These are phyloP conservation scores for Lavandula angustifolia DNA, from an alignment of 257 asterid genomes.

Conservation along the genomic window DNA sequence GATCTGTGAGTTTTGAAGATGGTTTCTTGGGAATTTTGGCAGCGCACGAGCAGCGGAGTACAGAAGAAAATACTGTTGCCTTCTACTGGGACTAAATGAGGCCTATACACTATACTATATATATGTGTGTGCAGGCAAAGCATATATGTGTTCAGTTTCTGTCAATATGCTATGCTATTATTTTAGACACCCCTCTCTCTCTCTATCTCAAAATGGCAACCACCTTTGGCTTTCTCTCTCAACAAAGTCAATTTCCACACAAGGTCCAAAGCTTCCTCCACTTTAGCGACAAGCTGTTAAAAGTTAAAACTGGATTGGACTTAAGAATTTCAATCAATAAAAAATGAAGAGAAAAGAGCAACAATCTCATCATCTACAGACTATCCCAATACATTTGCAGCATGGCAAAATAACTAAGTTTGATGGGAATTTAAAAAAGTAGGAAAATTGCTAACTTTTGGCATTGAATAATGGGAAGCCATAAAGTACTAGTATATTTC, in stretches of 20 bases:
- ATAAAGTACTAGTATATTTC: background rate
- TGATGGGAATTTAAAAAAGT: background rate
- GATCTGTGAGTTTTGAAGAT: conserved; percentile 45
- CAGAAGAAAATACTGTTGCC: conserved; percentile 26
- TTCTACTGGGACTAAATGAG: conserved; percentile 36
- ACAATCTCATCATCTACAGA: background rate
- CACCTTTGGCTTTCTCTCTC: conserved; percentile 13
- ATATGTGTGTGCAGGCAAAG: background rate
- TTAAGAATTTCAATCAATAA: background rate
- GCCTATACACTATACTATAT: conserved; percentile 24
- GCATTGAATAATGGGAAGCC: conserved; percentile 18
- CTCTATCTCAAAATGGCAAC: background rate
- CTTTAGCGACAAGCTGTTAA: conserved; percentile 39
- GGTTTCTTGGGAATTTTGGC: conserved; percentile 41
- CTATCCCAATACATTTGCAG: conserved; percentile 5
- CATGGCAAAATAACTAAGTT: background rate
- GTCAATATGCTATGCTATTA: conserved; percentile 22
- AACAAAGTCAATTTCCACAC: conserved; percentile 48
- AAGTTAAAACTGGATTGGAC: conserved; percentile 27
- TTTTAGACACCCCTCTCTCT: background rate
- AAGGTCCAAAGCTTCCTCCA: conserved; percentile 42
- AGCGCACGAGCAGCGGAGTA: conserved; percentile 67
- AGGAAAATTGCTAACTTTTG: conserved; percentile 28
- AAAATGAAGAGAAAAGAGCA: background rate
- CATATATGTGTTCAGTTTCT: background rate